phyloP scores from a whole-genome alignment of 1,284 basidiomycete species.

The Moesziomyces sp. region DNA sequence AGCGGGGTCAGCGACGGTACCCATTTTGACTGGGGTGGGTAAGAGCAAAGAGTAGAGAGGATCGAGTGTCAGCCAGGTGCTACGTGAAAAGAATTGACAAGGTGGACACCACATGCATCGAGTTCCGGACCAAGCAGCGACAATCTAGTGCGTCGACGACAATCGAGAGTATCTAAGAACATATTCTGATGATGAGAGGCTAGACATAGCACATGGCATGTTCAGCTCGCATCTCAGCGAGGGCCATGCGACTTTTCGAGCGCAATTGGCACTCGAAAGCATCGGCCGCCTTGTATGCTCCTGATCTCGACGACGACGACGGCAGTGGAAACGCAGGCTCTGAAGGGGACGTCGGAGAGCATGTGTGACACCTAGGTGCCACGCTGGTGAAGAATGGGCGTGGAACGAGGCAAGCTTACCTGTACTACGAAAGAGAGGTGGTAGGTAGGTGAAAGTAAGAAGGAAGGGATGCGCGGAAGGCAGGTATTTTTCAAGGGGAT shows the following conservation, averaged over 20 bases:
- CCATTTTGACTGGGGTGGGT: constrained; percentile 50
- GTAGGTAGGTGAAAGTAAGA: constrained; percentile 42
- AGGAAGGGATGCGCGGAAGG: constrained; percentile 28
- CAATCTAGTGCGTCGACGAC: too few relatives aligned
- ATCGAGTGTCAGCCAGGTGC: not conserved
- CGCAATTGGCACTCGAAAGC: not conserved
- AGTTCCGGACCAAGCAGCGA: too few relatives aligned
- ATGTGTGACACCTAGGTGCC: not conserved
- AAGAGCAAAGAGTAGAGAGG: constrained; percentile 3
- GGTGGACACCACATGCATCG: too few relatives aligned
- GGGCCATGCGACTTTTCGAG: too few relatives aligned
- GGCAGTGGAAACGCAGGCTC: not conserved
- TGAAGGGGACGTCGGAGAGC: not conserved
- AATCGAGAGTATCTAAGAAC: too few relatives aligned
- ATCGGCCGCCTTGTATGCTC: not conserved
- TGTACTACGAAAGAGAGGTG: constrained; percentile 44
- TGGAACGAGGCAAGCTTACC: constrained; percentile 30
- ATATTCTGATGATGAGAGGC: too few relatives aligned
- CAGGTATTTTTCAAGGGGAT: constrained; percentile 39
- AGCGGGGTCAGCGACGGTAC: constrained; percentile 58
- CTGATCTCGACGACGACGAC: constrained; percentile 4
- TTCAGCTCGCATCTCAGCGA: too few relatives aligned
- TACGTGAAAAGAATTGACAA: too few relatives aligned
- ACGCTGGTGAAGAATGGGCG: not conserved
- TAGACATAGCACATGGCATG: too few relatives aligned